Base-by-base conservation (phyloP, 345 rosid species). In the Heritiera fomes region DNA sequence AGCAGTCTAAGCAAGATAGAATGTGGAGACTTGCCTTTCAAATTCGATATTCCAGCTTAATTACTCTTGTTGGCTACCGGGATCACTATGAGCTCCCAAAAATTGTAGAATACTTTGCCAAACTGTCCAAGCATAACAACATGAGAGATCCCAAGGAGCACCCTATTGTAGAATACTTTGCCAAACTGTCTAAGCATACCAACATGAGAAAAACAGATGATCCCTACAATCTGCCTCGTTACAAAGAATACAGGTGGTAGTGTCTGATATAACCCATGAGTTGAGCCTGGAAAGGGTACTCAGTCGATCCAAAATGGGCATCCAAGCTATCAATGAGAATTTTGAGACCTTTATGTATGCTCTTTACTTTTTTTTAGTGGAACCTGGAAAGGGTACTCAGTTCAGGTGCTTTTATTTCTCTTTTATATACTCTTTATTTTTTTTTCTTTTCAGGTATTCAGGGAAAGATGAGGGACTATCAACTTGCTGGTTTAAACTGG, bases 381-480 rank as follows among this genome's bases (percentile, higher is more conserved):
- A 53, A 18, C 58, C n/a, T 14, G 58, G 58, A 53, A 50, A 53
- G 6, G n/a, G n/a, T 15, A 13, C 46, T 68, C 6, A 7, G 46
- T 58, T 62, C 11, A 12, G 46, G 11, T 49, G 34, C 14, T 14
- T 14, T 34, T 18, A 28, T 46, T 23, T 14, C 18, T 62, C 17
- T 40, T 13, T 38, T 70, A 45, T 14, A 1, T 15, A n/a, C 15
- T 34, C 8, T 53, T 20, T 62, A 1, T 50, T 50, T 71, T 62
- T 70, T 30, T 30, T 58, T 40, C 7, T 52, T 11, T 77, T 69
- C 85, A 96, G 99, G 98, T 83, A 96, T 96, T 79, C 93, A 91
- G 79, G 99, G 99, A 78, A 96, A 92, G 86, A 84, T 94, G 91
- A 92, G 99, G 89, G 99, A 96, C 86, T 96, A 96, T 82, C 99